Evolutionary conservation across 371 early-diverging fungal genomes (phyloP), one percentile per base, ranked within the genome.

Genomic region (Amoeboaphelidium protococcarum): DNA sequence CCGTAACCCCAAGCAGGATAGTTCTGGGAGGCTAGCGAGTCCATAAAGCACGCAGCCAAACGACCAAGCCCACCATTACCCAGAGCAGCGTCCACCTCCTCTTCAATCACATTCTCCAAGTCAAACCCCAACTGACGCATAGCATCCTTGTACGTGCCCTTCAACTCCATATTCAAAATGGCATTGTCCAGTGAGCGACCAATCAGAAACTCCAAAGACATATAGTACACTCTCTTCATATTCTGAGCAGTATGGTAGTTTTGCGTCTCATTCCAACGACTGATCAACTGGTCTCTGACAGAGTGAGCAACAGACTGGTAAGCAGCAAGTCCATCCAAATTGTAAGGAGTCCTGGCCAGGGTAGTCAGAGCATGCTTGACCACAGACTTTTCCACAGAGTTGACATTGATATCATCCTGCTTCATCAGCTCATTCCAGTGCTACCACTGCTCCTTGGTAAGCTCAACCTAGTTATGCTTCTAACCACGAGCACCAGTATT

Each of bases 111-210:
- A 52, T 88, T 87, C 56, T 89, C 88, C 54, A 89, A 61, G 26
- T 64, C 57, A 66, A 86, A 88, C 13, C 89, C 89, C 6, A 88
- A 66, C 20, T 72, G 63, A 22, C 65, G 50, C 13, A 77, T 54
- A 46, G 75, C 72, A 46, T 65, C 58, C 56, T 63, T 57, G 58
- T 77, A 89, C 43, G 58, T 57, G 20, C 68, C 67, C 60, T 85
- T 82, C 41, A 84, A 58, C 31, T 64, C 65, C 51, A 87, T 64
- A 48, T 80, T 78, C 46, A 84, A 68, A 47, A 88, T 64, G 21
- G 88, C 85, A 54, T 85, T 85, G 66, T 88, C 89, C 50, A 89
- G 70, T n/a, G 88, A 80, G 42, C 89, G 73, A 26, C 89, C 89
- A 44, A 89, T 61, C 51, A 89, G 64, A 60, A 89, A 89, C 65